Conservation (phyloP, 179 eudicot genomes). For the Silene noctiflora region DNA sequence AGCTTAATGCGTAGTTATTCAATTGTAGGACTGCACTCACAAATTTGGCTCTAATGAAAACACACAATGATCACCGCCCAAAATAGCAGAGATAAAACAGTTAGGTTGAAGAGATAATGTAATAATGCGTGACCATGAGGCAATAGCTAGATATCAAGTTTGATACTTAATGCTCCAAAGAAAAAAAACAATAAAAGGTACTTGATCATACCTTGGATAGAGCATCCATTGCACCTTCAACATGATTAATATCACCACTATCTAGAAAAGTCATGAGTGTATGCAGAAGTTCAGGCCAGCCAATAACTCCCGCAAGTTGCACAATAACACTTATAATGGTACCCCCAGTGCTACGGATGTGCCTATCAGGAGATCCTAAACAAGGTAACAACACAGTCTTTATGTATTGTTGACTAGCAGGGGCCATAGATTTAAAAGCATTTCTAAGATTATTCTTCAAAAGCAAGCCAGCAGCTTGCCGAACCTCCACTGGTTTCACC, state of each 20-base stretch:
- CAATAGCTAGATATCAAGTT: background rate
- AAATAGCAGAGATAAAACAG: background rate
- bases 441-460: conserved; percentile 81
- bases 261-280: conserved; percentile 73
- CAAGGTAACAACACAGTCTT: conserved; percentile 79
- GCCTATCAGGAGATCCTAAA: conserved; percentile 76
- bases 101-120: background rate
- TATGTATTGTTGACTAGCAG: conserved; percentile 66
- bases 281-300: conserved; percentile 81
- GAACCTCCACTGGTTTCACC: conserved; percentile 76
- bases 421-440: conserved; percentile 57
- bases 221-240: conserved; percentile 99
- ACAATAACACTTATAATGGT: conserved; percentile 76
- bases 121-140: background rate
- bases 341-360: conserved; percentile 83
- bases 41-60: background rate
- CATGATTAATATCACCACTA: conserved; percentile 66
- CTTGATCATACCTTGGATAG: conserved; percentile 68
- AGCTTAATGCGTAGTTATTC: background rate
- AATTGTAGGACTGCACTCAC: background rate
- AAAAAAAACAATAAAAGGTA: background rate
- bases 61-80: background rate
- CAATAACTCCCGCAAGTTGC: conserved; percentile 73
- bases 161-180: background rate
- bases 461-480: conserved; percentile 96